Base-by-base conservation (phyloP, 2,329 filamentous ascomycete species). In the Colletotrichum orbiculare region DNA sequence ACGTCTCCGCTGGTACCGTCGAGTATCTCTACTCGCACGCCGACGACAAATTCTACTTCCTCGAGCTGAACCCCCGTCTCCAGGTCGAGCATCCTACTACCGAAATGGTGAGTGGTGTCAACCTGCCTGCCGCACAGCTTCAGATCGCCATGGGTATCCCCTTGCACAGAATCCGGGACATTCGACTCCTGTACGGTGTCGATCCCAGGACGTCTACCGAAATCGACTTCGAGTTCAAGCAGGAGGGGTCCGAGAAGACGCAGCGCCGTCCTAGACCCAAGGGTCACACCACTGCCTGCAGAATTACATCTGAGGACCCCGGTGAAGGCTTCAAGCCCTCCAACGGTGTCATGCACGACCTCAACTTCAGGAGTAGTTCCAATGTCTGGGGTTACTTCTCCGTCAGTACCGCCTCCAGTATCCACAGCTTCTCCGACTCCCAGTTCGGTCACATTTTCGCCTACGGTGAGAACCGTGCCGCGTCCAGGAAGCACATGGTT, bases 381-480 rank as follows among this genome's bases (percentile, higher is more conserved):
- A 99, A 99, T 72, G 96, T 98, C 61, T 99, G 96, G 96, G 96
- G 96, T 86, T 99, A 99, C 82, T 99, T 99, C 89, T 99, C 96
- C 57, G 96, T 99, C 78, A 93, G 94, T 83, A 96, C 94, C 9
- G 91, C 94, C 60, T 95, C 94, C 82, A 94, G 94, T 80, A 99
- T 99, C 70, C 96, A 99, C 88, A 97, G 93, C 80, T 99, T 97
- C 86, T 98, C 96, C 8, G 96, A 99, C 83, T 96, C 92, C 75
- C 96, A 99, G 76, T 99, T 99, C 73, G 96, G 96, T 81, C 96
- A 99, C 82, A 99, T 99, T 72, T 99, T 99, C 79, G 96, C 96
- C 56, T 99, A 98, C 73, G 96, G 96, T 67, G 96, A 99, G 85
- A 99, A 96, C 83, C 90, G 96, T 78, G 91, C 94, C 54, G 94